Base-by-base conservation (phyloP, 2,329 filamentous ascomycete species). In the Aspergillus sp. region DNA sequence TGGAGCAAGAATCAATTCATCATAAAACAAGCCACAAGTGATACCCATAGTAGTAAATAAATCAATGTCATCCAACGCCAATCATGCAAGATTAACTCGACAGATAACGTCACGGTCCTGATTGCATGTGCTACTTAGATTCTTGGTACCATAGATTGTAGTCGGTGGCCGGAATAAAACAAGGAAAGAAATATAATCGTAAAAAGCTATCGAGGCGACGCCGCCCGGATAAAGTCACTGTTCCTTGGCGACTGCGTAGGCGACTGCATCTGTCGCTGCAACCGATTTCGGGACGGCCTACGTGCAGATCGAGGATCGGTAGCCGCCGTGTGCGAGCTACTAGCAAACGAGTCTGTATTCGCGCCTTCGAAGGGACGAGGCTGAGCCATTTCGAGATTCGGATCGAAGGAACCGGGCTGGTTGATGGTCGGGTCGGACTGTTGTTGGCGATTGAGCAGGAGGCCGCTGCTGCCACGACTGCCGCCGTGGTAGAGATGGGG, bases 401-500 rank as follows among this genome's bases (percentile, higher is more conserved):
- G 37, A 20, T 39, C 37, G 17, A 39, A 39, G 12, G 22, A 25
- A 43, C 46, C 52, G 42, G 46, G 52, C 12, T 52, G 53, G 33
- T 44, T 47, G 6, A 52, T 53, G 0, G 44, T 57, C 7, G 53
- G 41, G 32, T 58, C 51, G 37, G 15, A 20, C 37, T 15, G 37
- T 22, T 53, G 45, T 49, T 48, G 15, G 52, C 53, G 52, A 50
- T 45, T 48, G 19, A 48, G 44, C 35, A 64, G 43, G 5, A 57
- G 42, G 17, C 58, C 53, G 42, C 58, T 59, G 41, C 57, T 59
- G 48, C 49, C 57, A 22, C 47, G 52, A 23, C 46, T 46, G 20
- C 50, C 47, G 46, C 50, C 55, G 45, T 63, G 60, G 49, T 67
- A 67, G 19, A 66, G 60, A 33, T 53, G 50, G 1, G 69, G 61